These are phyloP conservation scores for Solanum peruvianum DNA, from an alignment of 257 asterid genomes.

Conservation along the genomic window DNA sequence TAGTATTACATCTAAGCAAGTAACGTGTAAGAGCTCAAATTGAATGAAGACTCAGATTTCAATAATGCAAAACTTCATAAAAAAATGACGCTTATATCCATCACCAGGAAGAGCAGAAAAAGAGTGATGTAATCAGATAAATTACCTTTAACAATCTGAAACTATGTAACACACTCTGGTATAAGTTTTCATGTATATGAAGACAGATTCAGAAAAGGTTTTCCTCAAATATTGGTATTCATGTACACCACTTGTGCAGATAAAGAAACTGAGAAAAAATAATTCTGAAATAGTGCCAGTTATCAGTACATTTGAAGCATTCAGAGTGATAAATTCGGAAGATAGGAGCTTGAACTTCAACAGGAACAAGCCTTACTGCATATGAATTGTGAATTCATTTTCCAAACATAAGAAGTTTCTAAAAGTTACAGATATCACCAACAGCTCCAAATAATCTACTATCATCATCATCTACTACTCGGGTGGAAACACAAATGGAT, in stretches of 20 bases:
- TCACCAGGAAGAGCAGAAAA: neutral
- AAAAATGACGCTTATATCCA: neutral
- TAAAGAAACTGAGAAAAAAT: neutral
- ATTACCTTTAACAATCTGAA: neutral
- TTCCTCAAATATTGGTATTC: neutral
- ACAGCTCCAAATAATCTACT: neutral
- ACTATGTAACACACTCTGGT: neutral
- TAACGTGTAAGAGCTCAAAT: neutral
- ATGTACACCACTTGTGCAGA: neutral
- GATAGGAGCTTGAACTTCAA: neutral
- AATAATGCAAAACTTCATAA: neutral
- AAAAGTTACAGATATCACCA: neutral
- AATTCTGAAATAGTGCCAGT: neutral
- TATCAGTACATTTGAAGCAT: neutral
- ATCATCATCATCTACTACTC: neutral
- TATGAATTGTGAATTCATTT: neutral
- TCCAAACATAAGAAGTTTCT: neutral
- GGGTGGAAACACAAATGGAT: neutral
- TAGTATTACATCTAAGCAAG: neutral
- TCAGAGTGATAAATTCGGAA: neutral
- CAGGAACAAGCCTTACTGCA: neutral
- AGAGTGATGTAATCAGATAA: neutral
- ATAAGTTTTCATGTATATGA: neutral
- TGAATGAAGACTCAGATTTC: neutral
- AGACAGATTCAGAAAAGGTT: neutral